Evolutionary conservation across 805 yeast genomes (phyloP), one percentile per base, ranked within the genome.

Genomic region (Pichia scutulata): DNA sequence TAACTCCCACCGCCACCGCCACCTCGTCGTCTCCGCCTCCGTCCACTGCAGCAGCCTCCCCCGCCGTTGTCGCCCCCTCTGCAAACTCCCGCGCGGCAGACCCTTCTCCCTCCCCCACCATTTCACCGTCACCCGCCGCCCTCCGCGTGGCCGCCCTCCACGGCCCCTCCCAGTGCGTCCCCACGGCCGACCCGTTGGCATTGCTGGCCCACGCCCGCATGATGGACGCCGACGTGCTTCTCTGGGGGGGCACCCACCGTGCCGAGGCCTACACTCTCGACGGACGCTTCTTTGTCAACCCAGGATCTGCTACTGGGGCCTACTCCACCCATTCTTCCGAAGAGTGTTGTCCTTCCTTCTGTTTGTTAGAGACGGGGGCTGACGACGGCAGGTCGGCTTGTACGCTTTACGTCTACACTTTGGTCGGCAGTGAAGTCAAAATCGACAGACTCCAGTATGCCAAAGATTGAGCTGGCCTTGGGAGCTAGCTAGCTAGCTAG

Each of bases 251-350:
- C 96, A 85, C 96, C 2, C 96, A 89, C 64, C 80, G 81, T 56
- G 95, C 89, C 5, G 98, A 92, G 62, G 97, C 97, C 0, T 92
- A 89, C 61, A 86, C 93, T 10, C 70, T 90, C 51, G 98, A 89
- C 56, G 95, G 95, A 22, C 88, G 87, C 67, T 88, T 90, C 65
- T 93, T 93, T 61, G 77, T 93, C n/a, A 92, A 88, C 64, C 98
- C 99, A 0, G 99, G 99, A 0, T 85, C 95, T 62, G 95, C 95
- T 41, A 90, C 97, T 0, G 99, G 99, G 24, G 97, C 97, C 0
- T 80, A 77, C 56, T 76, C 77, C 3, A 46, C 50, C 14, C 50
- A 50, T n/a, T 12, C 41, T 5, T 8, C 42, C 6, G 52, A 43
- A 18, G 23, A 60, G 57, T 21, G 76, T 81, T 19, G 39, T 14